Base-by-base conservation (phyloP, 2,329 filamentous ascomycete genomes). In the Ambrosiella xylebori region DNA sequence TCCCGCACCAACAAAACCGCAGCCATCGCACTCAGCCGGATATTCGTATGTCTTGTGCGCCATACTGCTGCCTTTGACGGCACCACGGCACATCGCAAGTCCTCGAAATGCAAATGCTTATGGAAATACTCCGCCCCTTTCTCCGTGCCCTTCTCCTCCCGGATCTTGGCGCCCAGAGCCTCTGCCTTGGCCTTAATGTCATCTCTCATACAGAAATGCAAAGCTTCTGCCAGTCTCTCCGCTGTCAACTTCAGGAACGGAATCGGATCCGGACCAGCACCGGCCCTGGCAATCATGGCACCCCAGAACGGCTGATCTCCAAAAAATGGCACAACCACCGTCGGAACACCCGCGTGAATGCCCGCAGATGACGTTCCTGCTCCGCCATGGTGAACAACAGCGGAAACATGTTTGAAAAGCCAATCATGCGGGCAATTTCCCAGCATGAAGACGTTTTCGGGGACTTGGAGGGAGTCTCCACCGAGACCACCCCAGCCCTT, bases 401-500 rank as follows among this genome's bases (percentile, higher is more conserved):
- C 84, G 0, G 86, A 85, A 0, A 94, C 88, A 41, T 78, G 82
- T 62, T 87, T 76, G 68, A 95, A 95, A 0, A 95, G 71, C 88
- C 88, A 95, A 69, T 95, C 89, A 62, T 95, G 89, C 1, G 88
- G 88, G 50, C 84, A 82, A 65, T 91, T 93, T 9, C 86, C 88
- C 41, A 95, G 74, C 80, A 94, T 88, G 66, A 86, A 88, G 1
- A 94, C 81, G 3, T 81, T 80, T 1, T 88, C 80, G 0, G 87
- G 87, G n/a, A 88, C 70, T 1, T 77, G 78, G 2, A 85, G 67
- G 38, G 81, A 74, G 64, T 88, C 85, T 0, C 80, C 84, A 37
- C 88, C 88, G 7, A 95, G 74, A 0, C 88, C 88, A 54, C 88
- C 88, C 89, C 88, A 95, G 13, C 88, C 89, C 65, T 91, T 89